Evolutionary conservation across 208 protist genomes (phyloP), one percentile per base, ranked within the genome.

Genomic region (Trypanosoma cruzi): DNA sequence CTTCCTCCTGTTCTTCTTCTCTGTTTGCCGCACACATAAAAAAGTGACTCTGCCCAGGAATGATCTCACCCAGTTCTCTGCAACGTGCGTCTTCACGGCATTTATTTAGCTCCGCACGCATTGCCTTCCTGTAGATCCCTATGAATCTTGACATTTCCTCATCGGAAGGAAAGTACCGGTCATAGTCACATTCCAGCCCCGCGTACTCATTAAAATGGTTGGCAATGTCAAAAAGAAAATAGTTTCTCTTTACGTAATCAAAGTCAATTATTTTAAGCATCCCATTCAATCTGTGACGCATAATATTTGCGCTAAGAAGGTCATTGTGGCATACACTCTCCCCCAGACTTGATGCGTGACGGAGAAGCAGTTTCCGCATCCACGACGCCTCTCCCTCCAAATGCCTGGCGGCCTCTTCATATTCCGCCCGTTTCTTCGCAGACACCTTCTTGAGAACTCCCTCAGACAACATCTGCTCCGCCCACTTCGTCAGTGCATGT

Each of bases 201-300:
- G 83, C 78, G 80, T 96, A 96, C 74, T 98, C 95, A 73, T 93
- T 92, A 63, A 98, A 96, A 80, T 97, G 90, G 71, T 98, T 98
- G 4, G 87, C 95, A 42, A 96, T 71, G 60, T 98, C 95, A 70
- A 94, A 98, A 0, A 93, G 63, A 59, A 94, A 67, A 63, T 86
- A 97, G 73, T 96, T 90, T 13, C 89, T 82, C 57, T 82, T 86
- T 0, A 81, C 85, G 79, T 98, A 98, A 64, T 98, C 95, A 73
- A 96, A 98, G 79, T 98, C 95, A 73, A 98, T 98, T 55, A 97
- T 85, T 48, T 80, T 84, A n/a, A 96, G 68, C 14, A 72, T 63
- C 7, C 82, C 71, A 31, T 58, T 84, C 26, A 22, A 56, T 32
- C 29, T 72, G 69, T 92, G 77, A 10, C 88, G 84, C 89, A 97